Base-by-base conservation (phyloP, 2,329 filamentous ascomycete species). In the Trichoderma arundinaceum region DNA sequence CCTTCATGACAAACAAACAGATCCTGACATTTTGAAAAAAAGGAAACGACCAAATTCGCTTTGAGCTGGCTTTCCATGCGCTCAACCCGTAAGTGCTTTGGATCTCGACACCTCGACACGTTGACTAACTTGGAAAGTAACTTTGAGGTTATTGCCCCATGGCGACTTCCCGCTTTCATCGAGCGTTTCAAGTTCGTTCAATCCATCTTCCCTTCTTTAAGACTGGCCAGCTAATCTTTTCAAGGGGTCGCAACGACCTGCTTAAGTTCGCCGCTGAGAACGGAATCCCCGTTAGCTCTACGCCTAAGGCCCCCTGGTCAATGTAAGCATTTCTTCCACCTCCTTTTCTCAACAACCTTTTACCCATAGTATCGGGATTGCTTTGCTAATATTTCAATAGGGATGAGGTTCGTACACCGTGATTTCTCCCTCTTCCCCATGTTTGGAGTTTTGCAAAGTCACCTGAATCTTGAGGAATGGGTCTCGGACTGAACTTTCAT, bases 241-340 rank as follows among this genome's bases (percentile, higher is more conserved):
- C 7, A 38, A 43, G 68, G 78, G 90, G 90, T 72, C 87, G 90
- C 65, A 83, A 88, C 70, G 90, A 91, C 74, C 84, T 92, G 46
- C 84, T 93, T 57, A 85, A 91, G 75, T 93, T 89, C 74, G 90
- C 90, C 54, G 83, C 80, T 13, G 76, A 86, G 76, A 83, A 86
- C 71, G 84, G 84, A 76, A 91, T 92, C 69, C 90, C 90, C 63
- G 90, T 92, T 68, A 87, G 84, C 39, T 89, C 86, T 72, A 92
- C 89, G 71, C 91, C 90, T 82, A 86, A 86, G 74, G 89, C 89
- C 80, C 88, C 88, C 56, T 91, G 86, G 85, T 83, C 79, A 28
- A 28, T 28, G 22, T 28, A 28, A 28, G 22, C 22, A 28, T 28
- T 28, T 28, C 22, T 28, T 28, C 22, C 22, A 28, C 22, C 22